Evolutionary conservation across 169 alveolate genomes (phyloP), one percentile per base, ranked within the genome.

Genomic region (Plasmodium coatneyi): DNA sequence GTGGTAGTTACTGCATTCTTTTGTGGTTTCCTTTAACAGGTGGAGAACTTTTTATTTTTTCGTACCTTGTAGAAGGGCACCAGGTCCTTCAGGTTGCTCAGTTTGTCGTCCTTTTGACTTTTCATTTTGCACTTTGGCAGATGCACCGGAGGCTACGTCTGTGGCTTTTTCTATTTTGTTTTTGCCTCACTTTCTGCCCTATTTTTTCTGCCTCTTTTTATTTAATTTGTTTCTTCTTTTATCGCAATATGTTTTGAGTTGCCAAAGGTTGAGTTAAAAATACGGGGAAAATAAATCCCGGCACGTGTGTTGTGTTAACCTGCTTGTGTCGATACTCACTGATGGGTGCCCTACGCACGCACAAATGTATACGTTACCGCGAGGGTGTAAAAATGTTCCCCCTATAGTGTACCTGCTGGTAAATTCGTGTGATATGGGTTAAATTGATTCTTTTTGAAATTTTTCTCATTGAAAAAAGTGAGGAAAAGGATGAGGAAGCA

Each of bases 21-120:
- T 16, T 66, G 76, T 66, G 39, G 12, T 66, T 25, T 25, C 34
- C 6, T 66, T 39, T 25, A 16, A 9, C 36, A 25, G 3, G 3
- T 66, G 76, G 3, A 25, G 1, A 19, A 66, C 34, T 66, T 19
- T 66, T 66, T 25, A 22, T 66, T 66, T 25, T 28, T 66, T 32
- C 2, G 30, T 54, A 84, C 93, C 70, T 84, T 84, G 79, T 84
- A 84, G 70, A 84, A 84, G 52, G 93, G 93, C n/a, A 76, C 84
- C 80, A 84, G 52, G 36, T 84, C 93, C 79, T 84, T 84, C 22
- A 84, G 81, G 32, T 84, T 84, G 39, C 76, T n/a, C 60, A 84
- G 36, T 43, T 84, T 84, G 56, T 84, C 93, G 41, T 30, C 56
- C 19, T 84, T 84, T 84, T 84, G 93, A 43, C 41, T 84, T 84